These are phyloP conservation scores for Escovopsis sp. DNA, from an alignment of 2,329 filamentous ascomycete genomes.

Conservation along the genomic window DNA sequence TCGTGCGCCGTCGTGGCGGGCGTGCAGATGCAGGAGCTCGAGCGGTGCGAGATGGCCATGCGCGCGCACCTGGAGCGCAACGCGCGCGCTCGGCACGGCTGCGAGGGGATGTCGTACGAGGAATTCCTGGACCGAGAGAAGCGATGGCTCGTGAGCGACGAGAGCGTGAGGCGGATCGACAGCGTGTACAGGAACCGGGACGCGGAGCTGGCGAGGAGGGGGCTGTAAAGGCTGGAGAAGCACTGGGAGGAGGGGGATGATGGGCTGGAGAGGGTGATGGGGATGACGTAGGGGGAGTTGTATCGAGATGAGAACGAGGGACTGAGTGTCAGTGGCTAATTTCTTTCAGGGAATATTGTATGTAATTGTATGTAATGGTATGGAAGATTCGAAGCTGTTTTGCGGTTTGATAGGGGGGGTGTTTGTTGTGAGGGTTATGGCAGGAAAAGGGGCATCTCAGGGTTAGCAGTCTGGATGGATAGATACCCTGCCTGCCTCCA, in stretches of 20 bases:
- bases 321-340: too few relatives aligned
- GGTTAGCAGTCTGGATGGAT: too few relatives aligned
- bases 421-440: too few relatives aligned
- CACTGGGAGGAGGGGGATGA: constrained; percentile 25
- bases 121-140: constrained; percentile 21
- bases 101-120: constrained; percentile 12
- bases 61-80: constrained; percentile 15
- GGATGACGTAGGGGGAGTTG: too few relatives aligned
- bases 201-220: constrained; percentile 19
- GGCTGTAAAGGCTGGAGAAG: constrained; percentile 20
- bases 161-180: constrained; percentile 26
- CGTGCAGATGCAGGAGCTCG: constrained; percentile 8
- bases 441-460: too few relatives aligned
- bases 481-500: too few relatives aligned
- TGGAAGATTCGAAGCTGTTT: too few relatives aligned
- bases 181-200: constrained; percentile 28
- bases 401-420: too few relatives aligned
- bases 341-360: too few relatives aligned
- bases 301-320: too few relatives aligned
- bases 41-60: constrained; percentile 11
- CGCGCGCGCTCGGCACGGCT: constrained; percentile 16
- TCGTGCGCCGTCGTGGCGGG: constrained; percentile 12
- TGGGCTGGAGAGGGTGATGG: constrained; percentile 20
- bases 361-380: too few relatives aligned
- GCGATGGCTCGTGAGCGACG: constrained; percentile 25